phyloP scores from a whole-genome alignment of 768 basidiomycete species.

The Lactarius psammicola region DNA sequence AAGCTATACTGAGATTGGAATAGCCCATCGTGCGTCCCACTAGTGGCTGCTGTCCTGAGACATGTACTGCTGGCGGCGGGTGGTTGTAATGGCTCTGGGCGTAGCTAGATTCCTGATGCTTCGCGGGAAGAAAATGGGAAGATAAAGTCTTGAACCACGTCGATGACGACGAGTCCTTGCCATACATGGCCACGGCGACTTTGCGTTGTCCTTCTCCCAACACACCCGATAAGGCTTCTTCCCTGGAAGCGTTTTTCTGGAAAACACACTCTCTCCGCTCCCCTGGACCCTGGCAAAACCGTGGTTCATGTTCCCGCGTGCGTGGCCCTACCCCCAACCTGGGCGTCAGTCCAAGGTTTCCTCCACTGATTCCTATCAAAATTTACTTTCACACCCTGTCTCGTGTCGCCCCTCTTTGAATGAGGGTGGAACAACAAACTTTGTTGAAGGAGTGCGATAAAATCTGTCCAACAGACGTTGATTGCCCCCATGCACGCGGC shows the following conservation, averaged over 20 bases:
- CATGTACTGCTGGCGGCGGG: not conserved
- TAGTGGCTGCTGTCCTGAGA: not conserved
- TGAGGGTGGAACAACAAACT: not conserved
- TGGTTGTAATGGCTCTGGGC: conserved; percentile 3
- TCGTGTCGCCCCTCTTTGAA: conserved; percentile 2
- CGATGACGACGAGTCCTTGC: not conserved
- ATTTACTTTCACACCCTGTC: not conserved
- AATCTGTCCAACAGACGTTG: not conserved
- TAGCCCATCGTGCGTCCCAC: conserved; percentile 8
- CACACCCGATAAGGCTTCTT: conserved; percentile 17
- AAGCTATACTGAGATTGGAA: conserved; percentile 22
- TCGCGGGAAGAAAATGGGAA: not conserved
- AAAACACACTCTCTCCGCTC: conserved; percentile 8
- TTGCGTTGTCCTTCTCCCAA: not conserved
- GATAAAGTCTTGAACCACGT: not conserved
- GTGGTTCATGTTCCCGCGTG: not conserved
- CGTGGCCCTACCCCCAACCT: not conserved
- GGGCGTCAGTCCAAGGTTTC: not conserved
- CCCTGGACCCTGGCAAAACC: conserved; percentile 21
- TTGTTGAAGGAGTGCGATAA: not conserved
- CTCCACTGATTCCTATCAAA: conserved; percentile 18
- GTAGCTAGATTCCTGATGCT: conserved; percentile 4
- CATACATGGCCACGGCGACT: conserved; percentile 6
- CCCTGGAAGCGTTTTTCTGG: conserved; percentile 8
- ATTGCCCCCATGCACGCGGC: not conserved